Conservation (phyloP, 805 yeast species). For the Lachancea sp. region DNA sequence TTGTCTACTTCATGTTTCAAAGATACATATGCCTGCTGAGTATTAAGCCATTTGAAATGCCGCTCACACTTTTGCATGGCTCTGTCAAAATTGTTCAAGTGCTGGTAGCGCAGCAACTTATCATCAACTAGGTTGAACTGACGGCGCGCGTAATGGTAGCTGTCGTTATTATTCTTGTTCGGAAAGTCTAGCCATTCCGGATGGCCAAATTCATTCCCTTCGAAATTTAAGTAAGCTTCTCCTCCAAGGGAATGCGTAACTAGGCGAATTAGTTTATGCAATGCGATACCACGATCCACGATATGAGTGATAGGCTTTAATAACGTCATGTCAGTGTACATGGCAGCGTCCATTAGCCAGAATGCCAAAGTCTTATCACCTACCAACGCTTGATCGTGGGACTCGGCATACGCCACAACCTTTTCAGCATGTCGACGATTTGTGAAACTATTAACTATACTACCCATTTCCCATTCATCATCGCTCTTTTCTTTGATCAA, state of each 20-base stretch:
- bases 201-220: slow-evolving; percentile 97
- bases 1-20: slow-evolving; percentile 86
- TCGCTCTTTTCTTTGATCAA: slow-evolving; percentile 74
- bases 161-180: slow-evolving; percentile 76
- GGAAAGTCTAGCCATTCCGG: slow-evolving; percentile 99
- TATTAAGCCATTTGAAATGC: slow-evolving; percentile 61
- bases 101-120: slow-evolving; percentile 69
- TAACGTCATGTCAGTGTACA: slow-evolving; percentile 92
- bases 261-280: slow-evolving; percentile 86
- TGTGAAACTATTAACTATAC: slow-evolving; percentile 72
- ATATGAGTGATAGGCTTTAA: slow-evolving; percentile 66
- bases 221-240: slow-evolving; percentile 91
- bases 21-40: slow-evolving; percentile 77
- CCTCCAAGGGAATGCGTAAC: slow-evolving; percentile 91
- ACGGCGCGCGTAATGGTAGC: slow-evolving; percentile 90
- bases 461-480: slow-evolving; percentile 87
- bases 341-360: slow-evolving; percentile 97
- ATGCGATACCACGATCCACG: slow-evolving; percentile 81
- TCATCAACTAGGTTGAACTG: slow-evolving; percentile 87
- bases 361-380: slow-evolving; percentile 96
- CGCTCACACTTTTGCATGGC: slow-evolving; percentile 77
- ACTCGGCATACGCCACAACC: slow-evolving; percentile 88
- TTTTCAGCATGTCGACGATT: slow-evolving; percentile 84
- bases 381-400: slow-evolving; percentile 95
- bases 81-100: slow-evolving; percentile 72